Percentiles rank a stretch among this genome's conserved stretches.
Conservation (phyloP, 2,329 filamentous ascomycete genomes). For the Chaetomium olivaceum region DNA sequence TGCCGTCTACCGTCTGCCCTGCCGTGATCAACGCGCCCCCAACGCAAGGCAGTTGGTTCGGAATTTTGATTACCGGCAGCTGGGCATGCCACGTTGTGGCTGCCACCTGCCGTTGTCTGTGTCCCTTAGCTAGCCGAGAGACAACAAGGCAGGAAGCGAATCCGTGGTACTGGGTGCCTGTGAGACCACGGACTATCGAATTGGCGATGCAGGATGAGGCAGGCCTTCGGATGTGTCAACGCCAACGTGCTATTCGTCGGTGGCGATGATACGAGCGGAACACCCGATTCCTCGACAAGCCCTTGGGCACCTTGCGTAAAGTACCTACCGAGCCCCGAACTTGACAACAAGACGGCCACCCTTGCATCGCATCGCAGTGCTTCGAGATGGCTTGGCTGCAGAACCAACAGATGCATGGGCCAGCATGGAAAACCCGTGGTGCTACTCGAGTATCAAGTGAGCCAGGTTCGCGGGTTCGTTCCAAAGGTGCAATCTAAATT, state of each 20-base stretch:
- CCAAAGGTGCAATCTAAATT: neutral
- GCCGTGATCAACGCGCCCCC: slow-evolving; percentile 1
- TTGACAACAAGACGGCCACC: neutral
- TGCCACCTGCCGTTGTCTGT: neutral
- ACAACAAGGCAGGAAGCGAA: neutral
- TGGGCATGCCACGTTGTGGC: slow-evolving; percentile 14
- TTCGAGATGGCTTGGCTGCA: neutral
- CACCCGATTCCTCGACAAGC: neutral
- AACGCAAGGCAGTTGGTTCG: slow-evolving; percentile 1
- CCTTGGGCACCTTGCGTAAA: neutral
- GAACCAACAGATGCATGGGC: neutral
- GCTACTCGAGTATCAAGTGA: neutral
- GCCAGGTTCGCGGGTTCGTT: neutral
- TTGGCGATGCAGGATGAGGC: neutral
- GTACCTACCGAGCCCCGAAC: neutral
- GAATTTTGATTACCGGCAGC: slow-evolving; percentile 15
- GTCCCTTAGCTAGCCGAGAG: neutral
- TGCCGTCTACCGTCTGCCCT: too few relatives aligned
- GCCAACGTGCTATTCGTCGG: slow-evolving; percentile 1
- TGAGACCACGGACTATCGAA: slow-evolving; percentile 8
- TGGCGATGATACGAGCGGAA: neutral
- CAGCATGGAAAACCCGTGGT: neutral
- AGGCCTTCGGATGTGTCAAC: neutral
- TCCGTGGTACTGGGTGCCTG: slow-evolving; percentile 9
- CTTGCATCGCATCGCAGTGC: neutral